Evolutionary conservation across 306 rosid genomes (phyloP).

Genomic region (Spatholobus suberectus): DNA sequence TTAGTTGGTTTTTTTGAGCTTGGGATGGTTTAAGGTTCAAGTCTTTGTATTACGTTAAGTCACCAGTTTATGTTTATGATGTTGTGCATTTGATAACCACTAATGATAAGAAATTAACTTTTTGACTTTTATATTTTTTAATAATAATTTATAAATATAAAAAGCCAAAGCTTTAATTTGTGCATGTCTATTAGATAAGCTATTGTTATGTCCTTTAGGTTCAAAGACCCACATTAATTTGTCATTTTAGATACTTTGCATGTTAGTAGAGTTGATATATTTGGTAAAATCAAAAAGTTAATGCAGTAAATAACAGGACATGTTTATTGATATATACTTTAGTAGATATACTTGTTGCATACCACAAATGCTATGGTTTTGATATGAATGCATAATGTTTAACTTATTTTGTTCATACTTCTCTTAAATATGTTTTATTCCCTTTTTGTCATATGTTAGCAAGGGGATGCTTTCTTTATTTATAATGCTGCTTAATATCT

Average conservation of each 20-base stretch:
- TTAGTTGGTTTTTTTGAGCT: slow-evolving; percentile 5
- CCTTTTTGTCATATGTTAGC: background rate
- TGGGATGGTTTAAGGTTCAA: slow-evolving; percentile 9
- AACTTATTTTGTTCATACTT: background rate
- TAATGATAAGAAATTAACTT: slow-evolving; percentile 10
- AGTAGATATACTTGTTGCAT: background rate
- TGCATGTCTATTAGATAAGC: background rate
- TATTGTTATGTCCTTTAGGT: background rate
- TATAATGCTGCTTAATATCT: background rate
- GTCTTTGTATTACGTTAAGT: background rate
- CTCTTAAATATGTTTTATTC: background rate
- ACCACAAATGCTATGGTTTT: background rate
- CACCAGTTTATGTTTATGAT: background rate
- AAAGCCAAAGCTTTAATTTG: background rate
- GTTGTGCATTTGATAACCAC: slow-evolving; percentile 11
- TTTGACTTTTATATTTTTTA: background rate
- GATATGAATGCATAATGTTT: background rate
- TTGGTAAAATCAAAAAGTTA: background rate
- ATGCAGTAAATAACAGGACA: background rate
- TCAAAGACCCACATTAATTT: background rate
- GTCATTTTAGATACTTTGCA: background rate
- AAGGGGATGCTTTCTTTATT: background rate
- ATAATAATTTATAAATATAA: background rate
- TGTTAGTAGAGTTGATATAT: background rate
- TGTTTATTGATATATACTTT: background rate